Base-by-base conservation (phyloP, 2,329 filamentous ascomycete genomes). In the Phoma herbarum region DNA sequence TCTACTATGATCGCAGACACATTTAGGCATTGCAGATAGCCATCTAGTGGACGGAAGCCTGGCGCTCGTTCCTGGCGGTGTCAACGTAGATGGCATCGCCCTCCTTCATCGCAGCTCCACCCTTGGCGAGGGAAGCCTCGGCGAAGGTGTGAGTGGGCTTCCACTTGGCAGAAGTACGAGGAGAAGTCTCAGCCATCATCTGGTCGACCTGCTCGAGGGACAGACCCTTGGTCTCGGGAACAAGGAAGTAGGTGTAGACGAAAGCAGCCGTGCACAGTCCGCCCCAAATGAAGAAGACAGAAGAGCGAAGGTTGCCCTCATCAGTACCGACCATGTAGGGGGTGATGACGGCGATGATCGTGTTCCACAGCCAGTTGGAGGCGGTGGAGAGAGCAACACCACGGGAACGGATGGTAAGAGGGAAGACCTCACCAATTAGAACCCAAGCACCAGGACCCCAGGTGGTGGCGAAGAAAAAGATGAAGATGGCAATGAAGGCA, bases 131-230 rank as follows among this genome's bases (percentile, higher is more conserved):
- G 18, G 51, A 54, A 47, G 39, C 25, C 41, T 59, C 60, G 53
- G 88, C 87, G 64, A 89, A 92, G 66, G 89, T 92, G 66, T 81
- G 81, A 68, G 83, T 84, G 41, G 90, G 89, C 74, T 82, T 84
- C 90, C 91, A 93, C 80, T 86, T 88, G 78, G 86, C 81, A 2
- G 89, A 92, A n/a, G 84, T 90, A 62, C 89, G 86, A 44, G 90
- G 90, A 5, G 85, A 90, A 29, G 86, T 87, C 86, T 93, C 90
- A 81, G 92, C 90, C 84, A 93, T 88, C 60, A 62, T 60, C 52
- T 60, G 57, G 73, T 91, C 88, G 66, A 91, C 90, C 79, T 91
- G 88, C 74, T 91, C 89, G 44, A 91, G 80, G 67, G 86, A 89
- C 74, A 91, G 87, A 75, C 89, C 89, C 78, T 87, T 90, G 4